Evolutionary conservation across 345 rosid genomes (phyloP).

Genomic region (Crucihimalaya himalaica): DNA sequence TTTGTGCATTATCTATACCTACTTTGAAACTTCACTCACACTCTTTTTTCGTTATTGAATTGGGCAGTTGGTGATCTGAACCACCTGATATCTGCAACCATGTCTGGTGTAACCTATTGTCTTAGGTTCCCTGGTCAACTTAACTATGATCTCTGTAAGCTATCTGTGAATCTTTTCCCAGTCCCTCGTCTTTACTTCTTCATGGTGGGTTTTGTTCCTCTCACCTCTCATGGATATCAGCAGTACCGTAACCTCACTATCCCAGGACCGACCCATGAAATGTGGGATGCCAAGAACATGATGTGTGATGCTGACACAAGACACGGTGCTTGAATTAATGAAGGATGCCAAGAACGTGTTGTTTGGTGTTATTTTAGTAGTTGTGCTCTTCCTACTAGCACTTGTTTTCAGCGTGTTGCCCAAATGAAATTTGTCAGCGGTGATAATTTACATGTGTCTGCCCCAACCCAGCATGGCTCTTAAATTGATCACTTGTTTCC

Average conservation of each 20-base stretch:
- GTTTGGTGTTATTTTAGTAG: no score
- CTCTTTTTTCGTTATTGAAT: neutral
- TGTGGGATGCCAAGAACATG: conserved; percentile 86
- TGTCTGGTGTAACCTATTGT: conserved; percentile 79
- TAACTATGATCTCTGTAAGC: conserved; percentile 71
- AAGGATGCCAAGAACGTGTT: no score
- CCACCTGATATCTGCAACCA: conserved; percentile 71
- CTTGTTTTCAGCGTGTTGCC: no score
- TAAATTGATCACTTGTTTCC: no score
- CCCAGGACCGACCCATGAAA: conserved; percentile 76
- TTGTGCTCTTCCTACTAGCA: no score
- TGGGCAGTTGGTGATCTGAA: conserved; percentile 64
- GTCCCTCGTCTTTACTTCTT: conserved; percentile 80
- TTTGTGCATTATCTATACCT: no score
- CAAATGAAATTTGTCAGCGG: no score
- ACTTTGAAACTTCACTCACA: neutral
- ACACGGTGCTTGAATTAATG: no score
- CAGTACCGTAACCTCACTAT: conserved; percentile 71
- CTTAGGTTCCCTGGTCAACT: conserved; percentile 73
- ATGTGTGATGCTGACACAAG: conserved; percentile 83
- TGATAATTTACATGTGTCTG: no score
- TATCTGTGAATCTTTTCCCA: conserved; percentile 69
- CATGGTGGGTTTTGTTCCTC: conserved; percentile 86
- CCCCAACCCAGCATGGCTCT: no score
- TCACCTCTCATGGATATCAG: conserved; percentile 76